Evolutionary conservation across 2,329 filamentous ascomycete genomes (phyloP).

Genomic region (Xylaria sp.): DNA sequence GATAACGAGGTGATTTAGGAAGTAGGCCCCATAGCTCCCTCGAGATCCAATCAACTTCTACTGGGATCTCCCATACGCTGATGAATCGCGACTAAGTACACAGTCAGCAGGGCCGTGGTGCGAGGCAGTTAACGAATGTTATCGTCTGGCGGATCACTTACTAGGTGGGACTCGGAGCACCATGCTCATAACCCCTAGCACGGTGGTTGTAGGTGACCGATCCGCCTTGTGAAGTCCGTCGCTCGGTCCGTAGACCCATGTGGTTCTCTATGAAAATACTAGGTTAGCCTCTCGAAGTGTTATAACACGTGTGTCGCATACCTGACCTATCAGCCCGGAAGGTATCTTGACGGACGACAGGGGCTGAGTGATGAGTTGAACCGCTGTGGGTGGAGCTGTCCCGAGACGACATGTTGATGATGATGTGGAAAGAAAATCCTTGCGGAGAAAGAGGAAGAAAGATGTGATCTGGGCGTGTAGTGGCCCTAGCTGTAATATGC

Average conservation of each 20-base stretch:
- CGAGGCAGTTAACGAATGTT: not conserved
- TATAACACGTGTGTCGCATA: constrained; percentile 7
- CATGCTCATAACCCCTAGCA: constrained; percentile 20
- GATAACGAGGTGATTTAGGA: not conserved
- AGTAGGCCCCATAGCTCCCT: not conserved
- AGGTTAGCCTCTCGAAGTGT: constrained; percentile 10
- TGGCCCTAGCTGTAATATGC: not conserved
- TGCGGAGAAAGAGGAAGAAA: not conserved
- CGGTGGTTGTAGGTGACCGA: constrained; percentile 23
- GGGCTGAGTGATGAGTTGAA: not conserved
- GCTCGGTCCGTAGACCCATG: not conserved
- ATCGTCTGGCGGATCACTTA: constrained; percentile 17
- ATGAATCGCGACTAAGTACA: not conserved
- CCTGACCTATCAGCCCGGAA: constrained; percentile 27
- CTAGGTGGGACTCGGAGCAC: constrained; percentile 33
- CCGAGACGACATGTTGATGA: constrained; percentile 27
- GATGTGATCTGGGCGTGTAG: not conserved
- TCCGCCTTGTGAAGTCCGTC: not conserved
- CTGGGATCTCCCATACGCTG: not conserved
- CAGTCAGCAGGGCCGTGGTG: constrained; percentile 7
- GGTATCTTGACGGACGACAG: constrained; percentile 4
- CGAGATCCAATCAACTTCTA: not conserved
- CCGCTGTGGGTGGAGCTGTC: not conserved
- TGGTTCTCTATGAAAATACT: constrained; percentile 23
- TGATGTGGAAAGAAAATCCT: not conserved